These are phyloP conservation scores for Anthracocystis walkeri DNA, from an alignment of 1,284 basidiomycete species.

Conservation along the genomic window DNA sequence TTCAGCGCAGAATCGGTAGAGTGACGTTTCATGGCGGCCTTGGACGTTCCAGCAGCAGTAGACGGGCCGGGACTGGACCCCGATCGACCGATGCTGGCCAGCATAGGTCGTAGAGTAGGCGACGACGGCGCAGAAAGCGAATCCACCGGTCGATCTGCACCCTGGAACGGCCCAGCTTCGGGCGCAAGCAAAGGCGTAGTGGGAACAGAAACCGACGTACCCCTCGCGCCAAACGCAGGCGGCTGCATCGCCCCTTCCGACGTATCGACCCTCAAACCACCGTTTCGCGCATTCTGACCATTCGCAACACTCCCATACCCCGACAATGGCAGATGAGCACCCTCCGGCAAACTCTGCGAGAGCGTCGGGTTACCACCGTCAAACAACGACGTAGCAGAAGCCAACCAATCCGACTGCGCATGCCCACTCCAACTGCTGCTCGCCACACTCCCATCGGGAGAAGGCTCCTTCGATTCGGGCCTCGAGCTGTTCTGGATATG, in stretches of 20 bases:
- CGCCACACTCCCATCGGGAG: slow-evolving; percentile 32
- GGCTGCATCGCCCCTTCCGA: slow-evolving; percentile 27
- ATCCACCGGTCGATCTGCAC: slow-evolving; percentile 36
- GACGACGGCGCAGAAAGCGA: slow-evolving; percentile 52
- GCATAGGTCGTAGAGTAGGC: slow-evolving; percentile 34
- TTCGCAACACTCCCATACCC: slow-evolving; percentile 23
- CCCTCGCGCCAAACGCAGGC: slow-evolving; percentile 32
- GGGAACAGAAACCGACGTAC: slow-evolving; percentile 40
- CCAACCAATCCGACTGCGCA: slow-evolving; percentile 37
- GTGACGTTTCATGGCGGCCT: slow-evolving; percentile 31
- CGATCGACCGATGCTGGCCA: slow-evolving; percentile 36
- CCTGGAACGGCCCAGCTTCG: slow-evolving; percentile 41
- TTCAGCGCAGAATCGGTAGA: slow-evolving; percentile 33
- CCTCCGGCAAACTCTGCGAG: slow-evolving; percentile 37
- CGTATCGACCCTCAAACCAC: slow-evolving; percentile 34
- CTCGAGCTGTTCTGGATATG: slow-evolving; percentile 41
- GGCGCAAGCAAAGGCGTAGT: slow-evolving; percentile 42
- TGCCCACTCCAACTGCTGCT: slow-evolving; percentile 23
- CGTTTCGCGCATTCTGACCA: slow-evolving; percentile 3
- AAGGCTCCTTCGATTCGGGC: slow-evolving; percentile 33
- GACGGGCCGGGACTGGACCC: slow-evolving; percentile 46
- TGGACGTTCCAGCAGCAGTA: slow-evolving; percentile 7
- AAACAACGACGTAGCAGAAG: slow-evolving; percentile 21
- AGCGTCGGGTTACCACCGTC: slow-evolving; percentile 3
- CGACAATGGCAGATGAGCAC: slow-evolving; percentile 35